Evolutionary conservation across 2,329 filamentous ascomycete genomes (phyloP).

Genomic region (Aspergillus clavatus): DNA sequence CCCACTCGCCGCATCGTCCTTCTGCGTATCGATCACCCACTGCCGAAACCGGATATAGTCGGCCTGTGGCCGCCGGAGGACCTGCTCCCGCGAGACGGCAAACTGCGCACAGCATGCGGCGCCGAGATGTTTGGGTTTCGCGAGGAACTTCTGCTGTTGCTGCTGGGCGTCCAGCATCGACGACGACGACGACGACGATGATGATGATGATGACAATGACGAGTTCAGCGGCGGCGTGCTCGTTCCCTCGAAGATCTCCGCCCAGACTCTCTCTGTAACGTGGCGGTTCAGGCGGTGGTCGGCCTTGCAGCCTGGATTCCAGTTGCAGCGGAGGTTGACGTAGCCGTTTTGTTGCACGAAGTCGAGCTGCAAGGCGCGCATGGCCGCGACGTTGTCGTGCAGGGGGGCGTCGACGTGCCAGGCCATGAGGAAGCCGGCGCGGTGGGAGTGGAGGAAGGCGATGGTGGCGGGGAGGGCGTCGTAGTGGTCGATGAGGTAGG

Average conservation of each 20-base stretch:
- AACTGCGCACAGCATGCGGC: conserved; percentile 64
- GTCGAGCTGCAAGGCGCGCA: conserved; percentile 47
- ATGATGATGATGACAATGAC: conserved; percentile 8
- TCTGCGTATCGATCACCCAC: conserved; percentile 55
- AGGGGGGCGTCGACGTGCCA: conserved; percentile 57
- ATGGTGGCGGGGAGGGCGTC: conserved; percentile 48
- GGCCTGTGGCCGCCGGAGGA: conserved; percentile 45
- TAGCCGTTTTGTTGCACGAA: conserved; percentile 54
- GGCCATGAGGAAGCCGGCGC: conserved; percentile 41
- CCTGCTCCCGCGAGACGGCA: conserved; percentile 52
- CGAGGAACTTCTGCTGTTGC: conserved; percentile 24
- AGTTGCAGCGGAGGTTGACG: conserved; percentile 58
- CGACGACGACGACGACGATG: background rate
- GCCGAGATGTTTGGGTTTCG: conserved; percentile 49
- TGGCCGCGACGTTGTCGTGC: conserved; percentile 51
- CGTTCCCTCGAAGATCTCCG: conserved; percentile 38
- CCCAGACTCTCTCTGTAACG: conserved; percentile 35
- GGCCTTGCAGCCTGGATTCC: conserved; percentile 51
- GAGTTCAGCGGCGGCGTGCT: conserved; percentile 31
- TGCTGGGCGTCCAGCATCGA: background rate
- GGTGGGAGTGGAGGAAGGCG: conserved; percentile 55
- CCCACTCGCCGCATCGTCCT: conserved; percentile 53
- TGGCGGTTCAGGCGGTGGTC: conserved; percentile 32
- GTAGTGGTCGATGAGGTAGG: conserved; percentile 46
- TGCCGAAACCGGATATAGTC: conserved; percentile 56